phyloP scores from a whole-genome alignment of 208 protist genomes.

The Polymyxa betae region DNA sequence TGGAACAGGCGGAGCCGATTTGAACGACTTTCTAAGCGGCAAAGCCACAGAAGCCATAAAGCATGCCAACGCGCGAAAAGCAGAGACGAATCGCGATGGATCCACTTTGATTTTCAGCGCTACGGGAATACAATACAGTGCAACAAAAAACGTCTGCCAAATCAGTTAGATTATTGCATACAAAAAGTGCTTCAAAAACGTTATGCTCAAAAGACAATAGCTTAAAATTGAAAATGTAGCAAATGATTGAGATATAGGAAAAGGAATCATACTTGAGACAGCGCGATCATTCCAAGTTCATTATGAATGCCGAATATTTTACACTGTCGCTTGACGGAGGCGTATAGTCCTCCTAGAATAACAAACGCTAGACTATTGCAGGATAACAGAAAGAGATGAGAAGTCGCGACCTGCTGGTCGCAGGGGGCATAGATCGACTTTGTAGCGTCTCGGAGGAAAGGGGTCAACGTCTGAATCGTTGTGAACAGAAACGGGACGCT shows the following conservation, averaged over 20 bases:
- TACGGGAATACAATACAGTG: neutral
- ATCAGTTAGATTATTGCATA: neutral
- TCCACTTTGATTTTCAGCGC: neutral
- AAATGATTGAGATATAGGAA: neutral
- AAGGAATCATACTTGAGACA: neutral
- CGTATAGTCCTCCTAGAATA: neutral
- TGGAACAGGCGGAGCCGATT: neutral
- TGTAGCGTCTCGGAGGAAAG: neutral
- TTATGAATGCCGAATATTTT: constrained; percentile 1
- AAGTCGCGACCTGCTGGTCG: neutral
- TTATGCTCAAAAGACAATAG: neutral
- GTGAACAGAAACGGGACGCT: constrained; percentile 6
- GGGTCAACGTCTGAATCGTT: neutral
- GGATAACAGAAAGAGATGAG: neutral
- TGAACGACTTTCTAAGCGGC: neutral
- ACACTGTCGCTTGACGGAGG: neutral
- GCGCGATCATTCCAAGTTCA: neutral
- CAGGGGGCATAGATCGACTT: neutral
- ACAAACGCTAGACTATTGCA: neutral
- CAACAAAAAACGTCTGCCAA: neutral
- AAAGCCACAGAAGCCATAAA: constrained; percentile 4
- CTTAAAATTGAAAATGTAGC: neutral
- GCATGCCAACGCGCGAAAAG: neutral
- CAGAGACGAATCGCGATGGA: neutral
- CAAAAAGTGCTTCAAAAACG: neutral